These are phyloP conservation scores for Warburgia ugandensis DNA, from an alignment of 164 flowering plant genomes.

Conservation along the genomic window DNA sequence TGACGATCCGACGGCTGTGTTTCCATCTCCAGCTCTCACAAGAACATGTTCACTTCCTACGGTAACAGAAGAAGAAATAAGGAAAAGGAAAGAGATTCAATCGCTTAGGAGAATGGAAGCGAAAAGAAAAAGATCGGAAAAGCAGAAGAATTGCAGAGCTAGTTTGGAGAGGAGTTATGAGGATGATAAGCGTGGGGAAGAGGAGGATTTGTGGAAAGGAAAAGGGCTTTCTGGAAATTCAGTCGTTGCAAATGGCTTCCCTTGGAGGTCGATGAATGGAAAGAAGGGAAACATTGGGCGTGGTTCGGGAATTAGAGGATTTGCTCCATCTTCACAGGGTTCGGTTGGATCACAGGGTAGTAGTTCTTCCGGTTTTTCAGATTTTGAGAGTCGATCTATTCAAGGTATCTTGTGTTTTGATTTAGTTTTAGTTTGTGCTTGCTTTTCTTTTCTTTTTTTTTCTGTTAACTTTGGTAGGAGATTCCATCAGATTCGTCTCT, in stretches of 20 bases:
- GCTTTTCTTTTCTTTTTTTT: too few relatives aligned
- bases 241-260: too few relatives aligned
- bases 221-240: too few relatives aligned
- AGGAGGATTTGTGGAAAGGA: too few relatives aligned
- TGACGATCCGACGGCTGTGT: too few relatives aligned
- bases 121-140: conserved; percentile 71
- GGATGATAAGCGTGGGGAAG: conserved; percentile 25
- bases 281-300: conserved; percentile 10
- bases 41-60: conserved; percentile 71
- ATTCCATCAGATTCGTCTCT: too few relatives aligned
- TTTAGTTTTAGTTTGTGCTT: too few relatives aligned
- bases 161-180: conserved; percentile 9
- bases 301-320: conserved; percentile 8
- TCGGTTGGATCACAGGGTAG: conserved; percentile 47
- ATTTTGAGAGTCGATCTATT: conserved; percentile 25
- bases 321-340: conserved; percentile 20
- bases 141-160: conserved; percentile 16
- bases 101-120: conserved; percentile 76
- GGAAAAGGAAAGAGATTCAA: conserved; percentile 89
- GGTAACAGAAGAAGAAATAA: conserved; percentile 81
- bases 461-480: too few relatives aligned
- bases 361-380: conserved; percentile 47
- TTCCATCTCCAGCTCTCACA: conserved; percentile 26
- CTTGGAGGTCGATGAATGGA: too few relatives aligned
- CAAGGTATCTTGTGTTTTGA: conserved; percentile 45